Evolutionary conservation across 495 filamentous ascomycete species (phyloP), one percentile per base, ranked within the genome.

Genomic region (Beverwykella pulmonaria): DNA sequence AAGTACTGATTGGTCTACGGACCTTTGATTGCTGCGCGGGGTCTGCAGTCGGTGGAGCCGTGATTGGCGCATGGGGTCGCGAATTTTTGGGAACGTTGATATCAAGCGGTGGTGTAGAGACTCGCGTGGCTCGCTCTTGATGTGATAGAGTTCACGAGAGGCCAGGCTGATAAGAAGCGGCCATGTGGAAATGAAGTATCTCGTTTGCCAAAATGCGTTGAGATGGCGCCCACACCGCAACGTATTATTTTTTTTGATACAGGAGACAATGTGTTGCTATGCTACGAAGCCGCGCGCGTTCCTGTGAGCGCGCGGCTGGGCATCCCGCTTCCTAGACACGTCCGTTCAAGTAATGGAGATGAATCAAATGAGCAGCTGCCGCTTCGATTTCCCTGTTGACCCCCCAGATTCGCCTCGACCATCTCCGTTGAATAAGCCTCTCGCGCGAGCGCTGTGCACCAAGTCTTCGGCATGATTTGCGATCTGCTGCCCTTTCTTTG

Each of bases 41-140:
- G 29, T 34, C 8, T n/a, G 23, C 32, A 25, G 26, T 14, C 52
- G 52, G 52, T 1, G 26, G 5, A 14, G 52, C 52, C 27, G 25
- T 54, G 52, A 54, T 54, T 54, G 52, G 52, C 29, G 26, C 52
- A 32, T 20, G 52, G 4, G 10, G 52, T 29, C 52, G 8, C 8
- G 22, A 26, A 26, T 29, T n/a, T n/a, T 25, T 22, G 17, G 2
- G 48, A 52, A 6, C 25, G 19, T 14, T 20, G 19, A 52, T 6
- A 5, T 14, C 10, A 5, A 52, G 48, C 12, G 39, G 39, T n/a
- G 8, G 8, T 44, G 39, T 15, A 10, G 39, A 44, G 39, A 12
- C 17, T 44, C 15, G 39, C 15, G 39, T 44, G 8, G 9, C 39
- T 2, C 39, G 6, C 17, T 44, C 12, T n/a, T 44, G 15, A 44